Conservation (phyloP, 2,329 filamentous ascomycete genomes). For the Botrytis fabae region DNA sequence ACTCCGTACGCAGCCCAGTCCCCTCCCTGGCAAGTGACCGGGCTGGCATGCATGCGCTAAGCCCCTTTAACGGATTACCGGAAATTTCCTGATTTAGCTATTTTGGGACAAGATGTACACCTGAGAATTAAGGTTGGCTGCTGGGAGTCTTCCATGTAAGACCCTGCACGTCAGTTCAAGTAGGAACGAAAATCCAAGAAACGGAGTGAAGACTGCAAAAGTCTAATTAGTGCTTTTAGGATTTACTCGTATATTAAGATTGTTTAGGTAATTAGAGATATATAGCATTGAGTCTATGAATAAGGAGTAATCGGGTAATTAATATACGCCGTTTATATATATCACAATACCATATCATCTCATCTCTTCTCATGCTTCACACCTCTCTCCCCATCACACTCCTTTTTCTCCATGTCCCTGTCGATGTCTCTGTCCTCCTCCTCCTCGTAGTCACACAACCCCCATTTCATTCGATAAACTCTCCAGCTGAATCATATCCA, state of each 20-base stretch:
- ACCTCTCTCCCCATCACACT: neutral
- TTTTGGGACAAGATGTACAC: neutral
- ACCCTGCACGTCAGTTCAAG: neutral
- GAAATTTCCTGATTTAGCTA: constrained; percentile 10
- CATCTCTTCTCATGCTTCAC: neutral
- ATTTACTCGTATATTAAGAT: constrained; percentile 10
- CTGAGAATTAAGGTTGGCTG: neutral
- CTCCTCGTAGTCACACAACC: neutral
- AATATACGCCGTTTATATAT: neutral
- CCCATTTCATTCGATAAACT: neutral
- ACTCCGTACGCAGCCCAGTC: neutral
- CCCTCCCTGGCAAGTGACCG: neutral
- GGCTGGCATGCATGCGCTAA: constrained; percentile 8
- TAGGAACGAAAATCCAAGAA: neutral
- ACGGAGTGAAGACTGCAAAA: neutral
- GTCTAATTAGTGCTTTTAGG: neutral
- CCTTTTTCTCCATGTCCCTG: neutral
- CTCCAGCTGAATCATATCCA: neutral
- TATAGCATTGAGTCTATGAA: neutral
- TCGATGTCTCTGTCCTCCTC: neutral
- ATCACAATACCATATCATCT: neutral
- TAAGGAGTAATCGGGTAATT: neutral
- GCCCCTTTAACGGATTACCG: constrained; percentile 17
- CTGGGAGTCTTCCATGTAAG: neutral
- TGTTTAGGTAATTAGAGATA: neutral